Percentiles rank a stretch among this genome's conserved stretches.
Evolutionary conservation across 345 rosid genomes (phyloP).

Genomic region (Alliaria petiolata): DNA sequence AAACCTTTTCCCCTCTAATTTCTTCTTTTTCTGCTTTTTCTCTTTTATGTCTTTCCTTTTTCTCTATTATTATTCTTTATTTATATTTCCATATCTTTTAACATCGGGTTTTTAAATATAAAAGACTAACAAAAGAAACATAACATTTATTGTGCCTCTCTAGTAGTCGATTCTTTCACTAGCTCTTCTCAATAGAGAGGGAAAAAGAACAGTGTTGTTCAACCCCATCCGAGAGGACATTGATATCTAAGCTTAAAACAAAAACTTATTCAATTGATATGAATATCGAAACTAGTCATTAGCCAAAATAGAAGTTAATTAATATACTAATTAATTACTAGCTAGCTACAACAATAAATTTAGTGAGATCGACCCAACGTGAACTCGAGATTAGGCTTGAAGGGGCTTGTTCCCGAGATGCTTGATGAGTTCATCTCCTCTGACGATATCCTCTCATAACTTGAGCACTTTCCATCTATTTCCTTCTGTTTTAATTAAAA

Average conservation of each 20-base stretch:
- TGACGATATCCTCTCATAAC: constrained; percentile 69
- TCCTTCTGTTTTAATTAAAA: constrained; percentile 44
- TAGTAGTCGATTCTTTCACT: constrained; percentile 51
- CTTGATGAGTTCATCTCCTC: constrained; percentile 74
- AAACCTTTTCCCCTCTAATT: constrained; percentile 29
- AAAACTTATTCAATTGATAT: constrained; percentile 19
- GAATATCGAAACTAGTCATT: constrained; percentile 25
- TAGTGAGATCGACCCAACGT: constrained; percentile 88
- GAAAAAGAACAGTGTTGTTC: constrained; percentile 20
- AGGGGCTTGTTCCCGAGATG: constrained; percentile 66
- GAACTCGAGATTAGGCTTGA: constrained; percentile 92
- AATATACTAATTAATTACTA: constrained; percentile 19
- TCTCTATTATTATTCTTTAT: constrained; percentile 14
- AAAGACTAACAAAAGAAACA: constrained; percentile 4
- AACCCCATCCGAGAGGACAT: constrained; percentile 35
- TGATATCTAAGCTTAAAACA: constrained; percentile 16
- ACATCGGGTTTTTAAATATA: not conserved
- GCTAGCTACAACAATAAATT: constrained; percentile 29
- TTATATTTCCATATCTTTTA: not conserved
- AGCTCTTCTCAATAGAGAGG: constrained; percentile 40
- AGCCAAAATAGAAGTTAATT: constrained; percentile 21
- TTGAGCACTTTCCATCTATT: constrained; percentile 59
- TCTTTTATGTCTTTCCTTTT: constrained; percentile 34
- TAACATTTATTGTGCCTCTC: constrained; percentile 20
- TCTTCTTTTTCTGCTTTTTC: constrained; percentile 28